Evolutionary conservation across 2,329 filamentous ascomycete genomes (phyloP).

Genomic region (Orbilia quercus): DNA sequence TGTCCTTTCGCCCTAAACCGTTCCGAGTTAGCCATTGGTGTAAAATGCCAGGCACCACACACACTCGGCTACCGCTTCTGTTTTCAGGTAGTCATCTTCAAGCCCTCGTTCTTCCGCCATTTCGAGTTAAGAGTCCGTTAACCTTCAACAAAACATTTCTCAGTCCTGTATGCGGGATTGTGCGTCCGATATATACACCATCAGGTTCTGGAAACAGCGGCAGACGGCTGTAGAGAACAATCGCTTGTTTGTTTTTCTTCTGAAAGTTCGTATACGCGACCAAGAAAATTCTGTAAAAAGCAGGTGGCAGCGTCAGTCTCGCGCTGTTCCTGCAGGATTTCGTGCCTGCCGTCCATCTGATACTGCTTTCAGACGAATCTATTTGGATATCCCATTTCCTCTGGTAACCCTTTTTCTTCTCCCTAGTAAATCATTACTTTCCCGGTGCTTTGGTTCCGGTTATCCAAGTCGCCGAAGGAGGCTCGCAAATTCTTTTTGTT

Average conservation of each 20-base stretch:
- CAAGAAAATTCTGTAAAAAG: constrained; percentile 24
- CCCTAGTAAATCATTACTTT: constrained; percentile 19
- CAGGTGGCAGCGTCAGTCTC: constrained; percentile 41
- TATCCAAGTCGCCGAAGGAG: constrained; percentile 49
- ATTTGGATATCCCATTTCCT: constrained; percentile 6
- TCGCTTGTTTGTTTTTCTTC: constrained; percentile 4
- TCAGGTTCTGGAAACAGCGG: neutral
- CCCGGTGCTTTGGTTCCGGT: constrained; percentile 29
- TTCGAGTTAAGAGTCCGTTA: neutral
- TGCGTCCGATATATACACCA: neutral
- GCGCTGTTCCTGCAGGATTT: constrained; percentile 46
- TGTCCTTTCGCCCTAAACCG: constrained; percentile 22
- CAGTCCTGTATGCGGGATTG: too few species aligned
- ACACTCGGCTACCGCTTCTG: constrained; percentile 49
- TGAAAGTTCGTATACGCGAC: neutral
- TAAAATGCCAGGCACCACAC: constrained; percentile 53
- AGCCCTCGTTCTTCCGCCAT: neutral
- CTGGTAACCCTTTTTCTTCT: constrained; percentile 12
- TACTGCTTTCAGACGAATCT: constrained; percentile 29
- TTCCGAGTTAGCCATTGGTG: constrained; percentile 16
- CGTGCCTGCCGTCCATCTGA: constrained; percentile 34
- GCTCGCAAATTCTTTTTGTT: constrained; percentile 12
- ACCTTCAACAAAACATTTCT: neutral
- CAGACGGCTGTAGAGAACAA: constrained; percentile 3
- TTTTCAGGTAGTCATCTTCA: constrained; percentile 42